A percentile compares a stretch with the other conserved stretches of the same genome.
These are phyloP conservation scores for Backusella circina DNA, from an alignment of 192 early-diverging fungal genomes.

Conservation along the genomic window DNA sequence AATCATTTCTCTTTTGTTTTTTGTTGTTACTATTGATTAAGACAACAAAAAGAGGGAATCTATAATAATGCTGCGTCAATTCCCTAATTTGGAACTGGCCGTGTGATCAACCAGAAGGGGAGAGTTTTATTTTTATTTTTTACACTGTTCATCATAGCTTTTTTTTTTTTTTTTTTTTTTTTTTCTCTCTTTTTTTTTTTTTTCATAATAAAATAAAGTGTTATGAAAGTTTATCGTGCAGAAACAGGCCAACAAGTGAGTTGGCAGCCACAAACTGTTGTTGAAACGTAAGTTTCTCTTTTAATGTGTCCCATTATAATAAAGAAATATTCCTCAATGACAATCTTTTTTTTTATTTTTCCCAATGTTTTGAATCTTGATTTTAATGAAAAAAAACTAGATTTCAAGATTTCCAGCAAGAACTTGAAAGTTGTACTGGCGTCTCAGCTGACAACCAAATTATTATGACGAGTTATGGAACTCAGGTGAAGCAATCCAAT, in stretches of 20 bases:
- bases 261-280: conserved; percentile 4
- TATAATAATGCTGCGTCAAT: background rate
- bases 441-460: conserved; percentile 46
- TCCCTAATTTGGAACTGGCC: background rate
- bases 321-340: background rate
- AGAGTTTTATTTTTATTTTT: background rate
- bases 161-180: background rate
- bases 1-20: background rate
- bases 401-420: conserved; percentile 23
- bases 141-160: background rate
- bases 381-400: conserved; percentile 10
- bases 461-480: conserved; percentile 49
- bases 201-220: background rate
- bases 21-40: background rate
- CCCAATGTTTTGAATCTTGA: background rate
- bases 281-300: conserved; percentile 15
- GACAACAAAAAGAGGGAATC: background rate
- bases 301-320: background rate
- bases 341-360: background rate
- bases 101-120: background rate
- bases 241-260: conserved; percentile 48
- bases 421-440: conserved; percentile 39
- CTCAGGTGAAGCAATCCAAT: conserved; percentile 43
- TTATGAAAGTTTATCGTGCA: conserved; percentile 53
- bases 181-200: background rate